These are phyloP conservation scores for Lipomyces sp. DNA, from an alignment of 805 yeast species.

Conservation along the genomic window DNA sequence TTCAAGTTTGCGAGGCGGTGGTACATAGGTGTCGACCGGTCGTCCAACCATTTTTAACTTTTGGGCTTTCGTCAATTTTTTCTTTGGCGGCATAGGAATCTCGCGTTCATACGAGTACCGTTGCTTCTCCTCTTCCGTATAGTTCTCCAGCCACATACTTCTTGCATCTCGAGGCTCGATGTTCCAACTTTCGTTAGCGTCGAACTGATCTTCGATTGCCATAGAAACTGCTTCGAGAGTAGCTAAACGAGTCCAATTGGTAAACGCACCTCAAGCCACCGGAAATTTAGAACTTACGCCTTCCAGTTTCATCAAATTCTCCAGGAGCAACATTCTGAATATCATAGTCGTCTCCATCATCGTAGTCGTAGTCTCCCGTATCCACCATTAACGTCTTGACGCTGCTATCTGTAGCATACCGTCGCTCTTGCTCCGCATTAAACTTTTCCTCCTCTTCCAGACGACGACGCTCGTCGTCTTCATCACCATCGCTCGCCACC, in stretches of 20 bases:
- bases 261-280: neutral
- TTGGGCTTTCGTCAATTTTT: conserved; percentile 3
- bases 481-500: neutral
- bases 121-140: neutral
- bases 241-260: conserved; percentile 2
- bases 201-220: conserved; percentile 1
- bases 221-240: conserved; percentile 1
- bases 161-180: conserved; percentile 1
- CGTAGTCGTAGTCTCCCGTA: neutral
- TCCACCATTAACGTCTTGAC: neutral
- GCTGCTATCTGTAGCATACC: neutral
- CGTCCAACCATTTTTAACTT: conserved; percentile 2
- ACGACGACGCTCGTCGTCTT: conserved; percentile 2
- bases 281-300: neutral
- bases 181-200: neutral
- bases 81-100: neutral
- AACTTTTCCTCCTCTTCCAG: conserved; percentile 1
- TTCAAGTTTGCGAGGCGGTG: neutral
- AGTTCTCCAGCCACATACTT: neutral
- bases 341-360: neutral
- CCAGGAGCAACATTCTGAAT: neutral
- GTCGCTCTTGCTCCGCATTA: conserved; percentile 2
- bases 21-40: neutral
- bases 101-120: neutral
- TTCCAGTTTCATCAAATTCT: neutral